These are phyloP conservation scores for Umbilicaria muhlenbergii DNA, from an alignment of 495 filamentous ascomycete genomes.

Conservation along the genomic window DNA sequence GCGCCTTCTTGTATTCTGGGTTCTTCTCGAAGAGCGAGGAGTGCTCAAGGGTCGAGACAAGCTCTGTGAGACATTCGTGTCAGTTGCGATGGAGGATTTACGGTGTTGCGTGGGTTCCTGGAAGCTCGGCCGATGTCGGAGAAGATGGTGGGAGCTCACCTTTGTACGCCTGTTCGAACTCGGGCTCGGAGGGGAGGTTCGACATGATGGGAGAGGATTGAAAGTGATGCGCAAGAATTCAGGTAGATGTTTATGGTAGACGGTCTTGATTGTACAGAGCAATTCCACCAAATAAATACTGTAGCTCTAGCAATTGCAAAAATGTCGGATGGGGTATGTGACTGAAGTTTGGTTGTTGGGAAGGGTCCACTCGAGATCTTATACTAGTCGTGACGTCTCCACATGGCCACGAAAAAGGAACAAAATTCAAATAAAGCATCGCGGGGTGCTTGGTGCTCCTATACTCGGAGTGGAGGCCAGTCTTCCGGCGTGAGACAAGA, in stretches of 20 bases:
- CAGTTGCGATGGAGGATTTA: no score
- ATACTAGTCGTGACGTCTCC: no score
- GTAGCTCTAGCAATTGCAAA: not conserved
- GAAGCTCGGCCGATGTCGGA: not conserved
- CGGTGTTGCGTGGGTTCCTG: no score
- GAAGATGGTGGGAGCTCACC: conserved; percentile 34
- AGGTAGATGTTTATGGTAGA: not conserved
- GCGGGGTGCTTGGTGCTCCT: no score
- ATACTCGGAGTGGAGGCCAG: no score
- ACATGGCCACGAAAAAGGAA: no score
- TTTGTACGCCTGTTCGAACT: conserved; percentile 98
- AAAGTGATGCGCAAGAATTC: not conserved
- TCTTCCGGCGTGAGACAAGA: no score
- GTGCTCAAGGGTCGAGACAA: conserved; percentile 83
- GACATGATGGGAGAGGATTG: conserved; percentile 43
- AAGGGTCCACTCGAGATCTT: no score
- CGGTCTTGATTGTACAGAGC: conserved; percentile 25
- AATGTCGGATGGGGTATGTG: not conserved
- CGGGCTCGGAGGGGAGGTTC: conserved; percentile 75
- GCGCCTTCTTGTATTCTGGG: conserved; percentile 84
- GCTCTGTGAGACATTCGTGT: conserved; percentile 39
- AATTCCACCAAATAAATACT: conserved; percentile 1
- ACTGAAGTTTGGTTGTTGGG: no score
- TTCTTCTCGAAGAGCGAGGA: conserved; percentile 84
- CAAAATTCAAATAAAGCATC: no score